Evolutionary conservation across 148 eudicot genomes (phyloP), one percentile per base, ranked within the genome.

Genomic region (Arbutus unedo): DNA sequence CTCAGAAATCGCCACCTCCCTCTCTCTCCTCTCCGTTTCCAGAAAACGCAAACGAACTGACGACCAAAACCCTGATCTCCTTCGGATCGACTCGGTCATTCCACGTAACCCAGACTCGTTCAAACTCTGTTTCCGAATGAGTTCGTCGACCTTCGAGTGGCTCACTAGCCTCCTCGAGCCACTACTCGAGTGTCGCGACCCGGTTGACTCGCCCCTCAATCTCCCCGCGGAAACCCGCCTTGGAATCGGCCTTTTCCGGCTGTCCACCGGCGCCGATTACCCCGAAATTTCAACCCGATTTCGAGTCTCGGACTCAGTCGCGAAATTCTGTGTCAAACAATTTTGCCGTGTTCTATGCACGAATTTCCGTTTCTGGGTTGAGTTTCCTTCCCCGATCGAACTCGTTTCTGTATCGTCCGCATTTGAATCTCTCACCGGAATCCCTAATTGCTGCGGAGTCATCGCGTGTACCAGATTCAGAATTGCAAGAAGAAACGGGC

Each of bases 121-220:
- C 88, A 87, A 79, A 31, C 59, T 82, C 14, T 76, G 79, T 66
- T 96, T 91, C 89, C 88, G 82, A 50, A 91, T 96, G 96, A 80
- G 86, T 13, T 57, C 94, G 21, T 89, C 98, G 0, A 90, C 94
- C 15, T 96, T 96, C 78, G 93, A 94, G 80, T 96, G 96, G 96
- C 89, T 96, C 0, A 88, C 89, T 8, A 91, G 92, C 23, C 78
- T 96, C 4, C 90, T 95, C 43, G 98, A 95, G 76, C 98, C 98
- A 3, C 67, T 95, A 0, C 94, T 96, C 47, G 98, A 95, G 79
- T 93, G 98, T 45, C 98, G 98, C 31, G 98, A 93, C 91, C 98
- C 98, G 73, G 86, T 87, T 7, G 83, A 77, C 44, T 85, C 89
- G 23, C 90, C 91, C 0, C 80, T 92, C 44, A 79, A 83, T 13